Evolutionary conservation across 441 rosid species (phyloP), one percentile per base, ranked within the genome.

Genomic region (Croton laevigatus): DNA sequence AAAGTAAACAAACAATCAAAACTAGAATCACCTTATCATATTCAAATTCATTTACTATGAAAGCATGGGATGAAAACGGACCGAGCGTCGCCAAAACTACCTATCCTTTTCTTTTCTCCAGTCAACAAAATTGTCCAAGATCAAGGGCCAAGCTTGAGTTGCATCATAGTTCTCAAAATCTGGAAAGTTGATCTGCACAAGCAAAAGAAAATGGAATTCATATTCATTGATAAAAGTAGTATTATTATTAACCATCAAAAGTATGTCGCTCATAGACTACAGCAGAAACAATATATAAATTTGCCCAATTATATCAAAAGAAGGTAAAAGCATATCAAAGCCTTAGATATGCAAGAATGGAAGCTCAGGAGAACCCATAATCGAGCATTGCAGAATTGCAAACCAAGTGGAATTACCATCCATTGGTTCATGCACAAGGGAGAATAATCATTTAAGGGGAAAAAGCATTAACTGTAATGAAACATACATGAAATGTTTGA

Each of bases 101-200:
- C 80, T 42, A 17, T 6, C 65, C 44, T 85, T 80, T 68, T 77
- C 80, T 74, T 78, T 83, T 79, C 80, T 73, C 91, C 87, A 85
- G 27, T 82, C 84, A 4, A 85, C 85, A 80, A 82, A 85, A 73
- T 77, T 79, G 78, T 85, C 88, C 0, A 83, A 81, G 63, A 85
- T 80, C 73, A 83, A 75, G 37, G 91, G 91, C 89, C 89, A 87
- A 62, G 91, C 87, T 62, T 71, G 71, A 6, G 37, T 62, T 48
- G 76, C 51, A 51, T 87, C 88, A 54, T 85, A 85, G 55, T 87
- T 85, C 27, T 71, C 64, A 8, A 87, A 76, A 78, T 81, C 81
- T 52, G 89, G 80, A 73, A 83, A 83, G 70, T 53, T 79, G 37
- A 84, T 77, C 91, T 87, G 83, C 66, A 40, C 71, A 34, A 62